A percentile compares a stretch with the other conserved stretches of the same genome.
phyloP scores from a whole-genome alignment of 2,329 filamentous ascomycete genomes.

The Xylaria sp. region DNA sequence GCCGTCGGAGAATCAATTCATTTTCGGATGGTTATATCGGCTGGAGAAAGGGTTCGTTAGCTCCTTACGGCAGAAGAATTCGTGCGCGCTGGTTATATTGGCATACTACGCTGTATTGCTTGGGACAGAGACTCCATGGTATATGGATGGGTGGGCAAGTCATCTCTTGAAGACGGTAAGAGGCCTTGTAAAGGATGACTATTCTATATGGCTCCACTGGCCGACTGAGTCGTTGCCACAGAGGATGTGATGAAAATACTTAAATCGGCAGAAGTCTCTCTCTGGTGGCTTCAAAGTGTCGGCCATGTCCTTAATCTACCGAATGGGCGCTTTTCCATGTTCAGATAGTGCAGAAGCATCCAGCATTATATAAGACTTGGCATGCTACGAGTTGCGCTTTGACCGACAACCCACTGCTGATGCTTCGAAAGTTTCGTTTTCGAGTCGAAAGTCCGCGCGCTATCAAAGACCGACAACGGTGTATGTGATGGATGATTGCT shows the following conservation, averaged over 20 bases:
- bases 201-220: slow-evolving; percentile 8
- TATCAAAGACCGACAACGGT: not conserved
- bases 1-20: slow-evolving; percentile 4
- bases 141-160: slow-evolving; percentile 12
- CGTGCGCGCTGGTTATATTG: slow-evolving; percentile 10
- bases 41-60: not conserved
- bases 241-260: not conserved
- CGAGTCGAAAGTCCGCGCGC: not conserved
- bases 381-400: not conserved
- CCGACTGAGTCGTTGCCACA: not conserved
- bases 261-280: too few species aligned
- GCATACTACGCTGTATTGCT: slow-evolving; percentile 20
- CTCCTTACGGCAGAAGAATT: not conserved
- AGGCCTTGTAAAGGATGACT: slow-evolving; percentile 1
- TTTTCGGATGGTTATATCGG: slow-evolving; percentile 20
- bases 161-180: not conserved
- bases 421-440: not conserved
- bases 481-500: not conserved
- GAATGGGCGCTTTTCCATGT: not conserved
- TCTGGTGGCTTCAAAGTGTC: not conserved
- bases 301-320: not conserved
- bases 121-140: slow-evolving; percentile 12
- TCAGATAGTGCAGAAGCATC: not conserved
- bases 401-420: not conserved
- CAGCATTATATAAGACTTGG: not conserved